Evolutionary conservation across 2,329 filamentous ascomycete genomes (phyloP).

Genomic region (Fulvia fulva): DNA sequence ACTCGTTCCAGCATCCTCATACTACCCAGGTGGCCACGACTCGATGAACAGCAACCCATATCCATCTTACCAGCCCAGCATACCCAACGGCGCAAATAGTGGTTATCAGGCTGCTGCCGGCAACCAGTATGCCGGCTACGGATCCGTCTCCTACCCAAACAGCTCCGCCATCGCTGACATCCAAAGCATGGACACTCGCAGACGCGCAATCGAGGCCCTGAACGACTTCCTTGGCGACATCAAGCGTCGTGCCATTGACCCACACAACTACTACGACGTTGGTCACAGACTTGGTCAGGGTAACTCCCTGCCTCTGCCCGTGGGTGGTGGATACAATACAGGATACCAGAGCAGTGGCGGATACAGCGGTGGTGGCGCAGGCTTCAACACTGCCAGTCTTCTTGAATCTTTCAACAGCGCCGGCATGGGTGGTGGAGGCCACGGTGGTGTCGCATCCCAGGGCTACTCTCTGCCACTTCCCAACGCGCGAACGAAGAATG

Average conservation of each 20-base stretch:
- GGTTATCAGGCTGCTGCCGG: conserved; percentile 24
- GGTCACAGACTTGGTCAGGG: conserved; percentile 76
- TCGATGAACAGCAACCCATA: conserved; percentile 30
- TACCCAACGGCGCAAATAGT: conserved; percentile 24
- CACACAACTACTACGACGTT: conserved; percentile 83
- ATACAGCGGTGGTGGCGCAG: conserved; percentile 24
- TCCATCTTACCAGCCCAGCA: conserved; percentile 29
- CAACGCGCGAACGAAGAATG: conserved; percentile 88
- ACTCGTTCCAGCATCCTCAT: conserved; percentile 24
- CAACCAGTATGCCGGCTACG: conserved; percentile 36
- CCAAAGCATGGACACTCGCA: conserved; percentile 62
- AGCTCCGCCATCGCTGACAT: conserved; percentile 34
- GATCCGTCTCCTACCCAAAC: conserved; percentile 46
- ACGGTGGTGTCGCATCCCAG: conserved; percentile 62
- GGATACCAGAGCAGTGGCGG: conserved; percentile 33
- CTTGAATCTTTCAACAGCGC: conserved; percentile 35
- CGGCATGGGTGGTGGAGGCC: conserved; percentile 44
- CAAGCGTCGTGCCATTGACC: conserved; percentile 87
- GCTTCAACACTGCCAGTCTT: conserved; percentile 32
- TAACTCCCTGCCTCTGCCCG: conserved; percentile 48
- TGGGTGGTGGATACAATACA: conserved; percentile 37
- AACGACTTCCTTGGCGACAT: conserved; percentile 93
- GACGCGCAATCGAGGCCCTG: conserved; percentile 75
- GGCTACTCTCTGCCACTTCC: conserved; percentile 83
- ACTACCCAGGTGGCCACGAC: conserved; percentile 33